Percentiles rank a stretch among this genome's conserved stretches.
These are phyloP conservation scores for Curvularia verruculosa DNA, from an alignment of 2,329 filamentous ascomycete genomes.

Conservation along the genomic window DNA sequence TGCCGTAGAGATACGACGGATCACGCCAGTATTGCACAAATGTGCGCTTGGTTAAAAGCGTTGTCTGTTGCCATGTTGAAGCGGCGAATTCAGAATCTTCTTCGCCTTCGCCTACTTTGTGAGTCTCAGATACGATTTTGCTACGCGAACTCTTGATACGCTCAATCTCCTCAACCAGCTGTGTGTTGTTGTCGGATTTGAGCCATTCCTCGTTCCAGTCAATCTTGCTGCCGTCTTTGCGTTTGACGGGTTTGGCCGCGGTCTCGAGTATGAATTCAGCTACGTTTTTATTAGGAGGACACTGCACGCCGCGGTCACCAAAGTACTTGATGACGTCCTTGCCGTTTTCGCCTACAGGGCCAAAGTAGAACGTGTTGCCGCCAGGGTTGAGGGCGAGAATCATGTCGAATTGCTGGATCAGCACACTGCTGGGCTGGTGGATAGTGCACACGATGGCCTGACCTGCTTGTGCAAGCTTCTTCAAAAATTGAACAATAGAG, in stretches of 20 bases:
- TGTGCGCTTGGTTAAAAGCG: slow-evolving; percentile 70
- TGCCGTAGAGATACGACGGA: slow-evolving; percentile 77
- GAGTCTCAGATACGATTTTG: slow-evolving; percentile 49
- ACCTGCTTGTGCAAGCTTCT: slow-evolving; percentile 69
- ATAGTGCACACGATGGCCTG: slow-evolving; percentile 78
- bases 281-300: slow-evolving; percentile 69
- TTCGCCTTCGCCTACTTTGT: slow-evolving; percentile 25
- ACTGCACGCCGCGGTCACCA: slow-evolving; percentile 67
- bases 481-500: slow-evolving; percentile 71
- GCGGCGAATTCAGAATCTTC: slow-evolving; percentile 68
- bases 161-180: slow-evolving; percentile 69
- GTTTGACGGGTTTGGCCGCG: slow-evolving; percentile 62
- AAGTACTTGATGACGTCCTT: slow-evolving; percentile 71
- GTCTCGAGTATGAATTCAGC: slow-evolving; percentile 72
- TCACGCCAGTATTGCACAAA: slow-evolving; percentile 79
- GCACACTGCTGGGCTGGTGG: slow-evolving; percentile 71
- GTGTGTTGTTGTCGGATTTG: slow-evolving; percentile 65
- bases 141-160: slow-evolving; percentile 65
- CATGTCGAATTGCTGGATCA: slow-evolving; percentile 77
- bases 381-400: slow-evolving; percentile 71
- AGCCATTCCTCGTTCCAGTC: slow-evolving; percentile 80
- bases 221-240: slow-evolving; percentile 61
- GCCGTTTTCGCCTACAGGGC: slow-evolving; percentile 71
- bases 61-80: slow-evolving; percentile 66
- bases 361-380: slow-evolving; percentile 76